phyloP scores from a whole-genome alignment of 768 basidiomycete genomes.

The Exsudoporus frostii region DNA sequence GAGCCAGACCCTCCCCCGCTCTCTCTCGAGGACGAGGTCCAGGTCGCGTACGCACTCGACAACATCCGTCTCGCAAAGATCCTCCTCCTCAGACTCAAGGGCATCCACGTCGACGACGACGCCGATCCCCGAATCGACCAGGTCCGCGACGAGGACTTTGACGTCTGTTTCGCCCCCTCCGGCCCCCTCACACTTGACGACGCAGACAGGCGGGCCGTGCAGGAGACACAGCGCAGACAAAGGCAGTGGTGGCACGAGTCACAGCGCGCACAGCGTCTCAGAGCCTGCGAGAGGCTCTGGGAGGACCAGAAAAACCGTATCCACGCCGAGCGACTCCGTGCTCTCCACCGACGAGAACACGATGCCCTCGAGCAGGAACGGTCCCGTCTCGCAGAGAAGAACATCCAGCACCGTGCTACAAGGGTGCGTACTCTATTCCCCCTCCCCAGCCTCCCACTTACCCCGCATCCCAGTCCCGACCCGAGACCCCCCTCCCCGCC shows the following conservation, averaged over 20 bases:
- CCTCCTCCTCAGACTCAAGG: slow-evolving; percentile 57
- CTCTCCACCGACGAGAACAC: slow-evolving; percentile 34
- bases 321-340: slow-evolving; percentile 37
- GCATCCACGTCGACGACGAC: slow-evolving; percentile 56
- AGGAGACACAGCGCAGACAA: slow-evolving; percentile 34
- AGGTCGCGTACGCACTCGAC: slow-evolving; percentile 64
- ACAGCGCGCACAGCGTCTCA: slow-evolving; percentile 39
- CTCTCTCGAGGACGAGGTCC: slow-evolving; percentile 60
- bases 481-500: slow-evolving; percentile 2
- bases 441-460: slow-evolving; percentile 1
- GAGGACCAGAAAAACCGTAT: slow-evolving; percentile 44
- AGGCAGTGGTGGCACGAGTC: slow-evolving; percentile 33
- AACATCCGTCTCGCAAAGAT: slow-evolving; percentile 65
- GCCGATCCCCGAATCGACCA: slow-evolving; percentile 61
- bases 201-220: slow-evolving; percentile 37
- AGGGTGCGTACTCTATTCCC: slow-evolving; percentile 16
- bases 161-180: slow-evolving; percentile 36
- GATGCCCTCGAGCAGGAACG: slow-evolving; percentile 28
- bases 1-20: slow-evolving; percentile 22
- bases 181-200: slow-evolving; percentile 42
- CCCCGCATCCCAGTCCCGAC: slow-evolving; percentile 13
- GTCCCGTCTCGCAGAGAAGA: slow-evolving; percentile 18
- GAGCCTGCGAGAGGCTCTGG: slow-evolving; percentile 48
- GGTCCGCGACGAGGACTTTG: slow-evolving; percentile 51
- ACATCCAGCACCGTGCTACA: slow-evolving; percentile 8